Percentiles rank a stretch among this genome's conserved stretches.
Conservation (phyloP, 2,329 filamentous ascomycete species). For the Fusarium sp. region DNA sequence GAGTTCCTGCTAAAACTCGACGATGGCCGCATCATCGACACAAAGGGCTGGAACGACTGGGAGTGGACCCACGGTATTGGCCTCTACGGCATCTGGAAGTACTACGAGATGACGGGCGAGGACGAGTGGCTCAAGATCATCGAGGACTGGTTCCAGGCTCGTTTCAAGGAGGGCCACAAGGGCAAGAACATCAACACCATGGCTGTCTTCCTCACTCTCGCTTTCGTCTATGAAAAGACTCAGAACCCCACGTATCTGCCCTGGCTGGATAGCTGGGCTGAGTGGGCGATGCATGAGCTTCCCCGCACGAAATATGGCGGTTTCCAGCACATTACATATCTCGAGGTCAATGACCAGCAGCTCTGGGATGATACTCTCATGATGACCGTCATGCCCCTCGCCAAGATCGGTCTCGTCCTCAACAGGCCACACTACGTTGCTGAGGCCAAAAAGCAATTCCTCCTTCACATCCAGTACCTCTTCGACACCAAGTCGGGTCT, state of each 20-base stretch:
- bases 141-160: constrained; percentile 79
- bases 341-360: constrained; percentile 79
- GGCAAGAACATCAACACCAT: constrained; percentile 92
- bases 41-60: constrained; percentile 88
- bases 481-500: constrained; percentile 80
- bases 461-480: constrained; percentile 84
- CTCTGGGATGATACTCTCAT: constrained; percentile 90
- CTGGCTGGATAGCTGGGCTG: constrained; percentile 86
- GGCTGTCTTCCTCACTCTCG: constrained; percentile 82
- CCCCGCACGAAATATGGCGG: constrained; percentile 78
- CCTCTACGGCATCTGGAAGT: constrained; percentile 86
- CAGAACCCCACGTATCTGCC: constrained; percentile 78
- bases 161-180: constrained; percentile 79
- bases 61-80: constrained; percentile 88
- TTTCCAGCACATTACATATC: constrained; percentile 84
- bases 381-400: constrained; percentile 88
- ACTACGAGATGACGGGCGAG: constrained; percentile 80
- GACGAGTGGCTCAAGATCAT: constrained; percentile 74
- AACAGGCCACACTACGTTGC: constrained; percentile 80
- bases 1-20: constrained; percentile 79
- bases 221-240: constrained; percentile 83
- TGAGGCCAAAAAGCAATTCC: constrained; percentile 83
- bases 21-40: constrained; percentile 84
- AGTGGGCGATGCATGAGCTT: constrained; percentile 86
- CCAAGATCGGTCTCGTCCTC: constrained; percentile 83